A percentile compares a stretch with the other conserved stretches of the same genome.
phyloP scores from a whole-genome alignment of 1,284 basidiomycete species.

The Malassezia globosa region DNA sequence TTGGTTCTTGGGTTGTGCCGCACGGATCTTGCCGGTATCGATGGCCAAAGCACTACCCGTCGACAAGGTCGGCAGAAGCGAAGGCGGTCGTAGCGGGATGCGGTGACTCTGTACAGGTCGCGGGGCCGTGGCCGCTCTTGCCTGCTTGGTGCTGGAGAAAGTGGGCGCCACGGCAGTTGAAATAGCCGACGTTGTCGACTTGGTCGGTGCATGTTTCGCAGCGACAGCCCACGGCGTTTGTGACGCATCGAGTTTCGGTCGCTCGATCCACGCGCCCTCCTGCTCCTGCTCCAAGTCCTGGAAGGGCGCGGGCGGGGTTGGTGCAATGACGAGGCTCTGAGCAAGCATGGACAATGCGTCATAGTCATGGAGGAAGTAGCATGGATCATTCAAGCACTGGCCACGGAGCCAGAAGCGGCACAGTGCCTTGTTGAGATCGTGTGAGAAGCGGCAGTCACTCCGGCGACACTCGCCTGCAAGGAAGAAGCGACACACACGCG shows the following conservation, averaged over 20 bases:
- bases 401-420: conserved; percentile 97
- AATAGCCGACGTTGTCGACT: neutral
- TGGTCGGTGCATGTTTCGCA: conserved; percentile 4
- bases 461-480: conserved; percentile 88
- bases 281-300: too few relatives aligned
- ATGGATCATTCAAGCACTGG: conserved; percentile 52
- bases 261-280: conserved; percentile 20
- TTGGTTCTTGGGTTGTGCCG: neutral
- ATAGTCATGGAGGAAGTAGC: conserved; percentile 43
- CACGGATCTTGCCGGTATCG: conserved; percentile 12
- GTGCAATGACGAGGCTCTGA: conserved; percentile 40
- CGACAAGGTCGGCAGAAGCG: conserved; percentile 71
- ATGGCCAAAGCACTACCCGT: conserved; percentile 21
- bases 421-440: conserved; percentile 55
- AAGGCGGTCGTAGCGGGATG: conserved; percentile 65
- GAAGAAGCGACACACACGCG: conserved; percentile 79
- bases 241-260: conserved; percentile 20
- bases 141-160: neutral
- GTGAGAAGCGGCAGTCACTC: conserved; percentile 80
- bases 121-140: too few relatives aligned
- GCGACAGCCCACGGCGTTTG: conserved; percentile 35
- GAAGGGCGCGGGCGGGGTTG: conserved; percentile 50
- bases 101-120: conserved; percentile 14
- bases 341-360: conserved; percentile 59
- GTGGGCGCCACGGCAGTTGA: neutral